Percentiles rank a stretch among this genome's conserved stretches.
Evolutionary conservation across 306 rosid genomes (phyloP).

Genomic region (Quercus cerris): DNA sequence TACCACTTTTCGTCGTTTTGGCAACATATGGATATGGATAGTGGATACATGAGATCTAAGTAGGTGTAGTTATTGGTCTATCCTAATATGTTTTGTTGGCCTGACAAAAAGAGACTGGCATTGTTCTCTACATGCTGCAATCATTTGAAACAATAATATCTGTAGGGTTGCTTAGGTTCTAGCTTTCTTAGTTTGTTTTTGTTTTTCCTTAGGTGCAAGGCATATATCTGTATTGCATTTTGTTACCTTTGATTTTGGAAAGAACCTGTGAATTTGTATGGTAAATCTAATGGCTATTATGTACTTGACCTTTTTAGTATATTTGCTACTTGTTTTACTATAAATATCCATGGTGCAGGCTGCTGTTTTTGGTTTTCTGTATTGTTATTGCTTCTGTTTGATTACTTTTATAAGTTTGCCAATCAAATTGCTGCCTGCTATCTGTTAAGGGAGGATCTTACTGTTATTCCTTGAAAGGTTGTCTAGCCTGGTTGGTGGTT

Average conservation of each 20-base stretch:
- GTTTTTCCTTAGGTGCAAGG: background rate
- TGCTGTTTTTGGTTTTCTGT: background rate
- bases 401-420: background rate
- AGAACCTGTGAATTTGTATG: constrained; percentile 14
- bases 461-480: background rate
- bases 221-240: constrained; percentile 1
- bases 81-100: background rate
- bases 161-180: constrained; percentile 16
- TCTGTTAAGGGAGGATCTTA: background rate
- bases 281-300: constrained; percentile 1
- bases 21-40: constrained; percentile 18
- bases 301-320: background rate
- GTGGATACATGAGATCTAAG: constrained; percentile 21
- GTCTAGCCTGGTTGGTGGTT: background rate
- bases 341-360: background rate
- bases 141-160: constrained; percentile 9
- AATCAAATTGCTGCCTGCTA: background rate
- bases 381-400: background rate
- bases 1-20: background rate
- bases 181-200: background rate
- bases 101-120: constrained; percentile 13
- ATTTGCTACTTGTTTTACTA: background rate
- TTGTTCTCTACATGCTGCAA: constrained; percentile 9
- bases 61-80: constrained; percentile 18
- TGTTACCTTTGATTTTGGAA: constrained; percentile 13